Evolutionary conservation across 805 yeast species (phyloP).

Genomic region (Scheffersomyces coipomensis): DNA sequence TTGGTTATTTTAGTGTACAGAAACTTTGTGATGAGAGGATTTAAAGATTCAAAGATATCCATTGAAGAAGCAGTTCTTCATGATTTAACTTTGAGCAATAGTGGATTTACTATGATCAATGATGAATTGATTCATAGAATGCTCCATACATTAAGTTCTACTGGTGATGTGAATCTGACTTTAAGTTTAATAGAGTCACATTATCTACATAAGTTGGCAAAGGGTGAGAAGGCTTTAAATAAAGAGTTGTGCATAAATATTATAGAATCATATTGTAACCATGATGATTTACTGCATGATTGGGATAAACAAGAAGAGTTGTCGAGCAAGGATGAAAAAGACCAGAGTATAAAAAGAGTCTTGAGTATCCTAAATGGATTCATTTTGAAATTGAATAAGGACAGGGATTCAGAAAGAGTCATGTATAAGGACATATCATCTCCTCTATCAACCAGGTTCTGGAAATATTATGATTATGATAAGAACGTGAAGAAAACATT

Average conservation of each 20-base stretch:
- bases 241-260: slow-evolving; percentile 31
- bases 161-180: slow-evolving; percentile 39
- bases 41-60: slow-evolving; percentile 15
- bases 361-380: slow-evolving; percentile 32
- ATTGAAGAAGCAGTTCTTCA: slow-evolving; percentile 23
- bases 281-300: slow-evolving; percentile 6
- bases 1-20: slow-evolving; percentile 27
- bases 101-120: slow-evolving; percentile 15
- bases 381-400: slow-evolving; percentile 11
- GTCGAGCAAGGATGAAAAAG: slow-evolving; percentile 11
- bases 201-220: slow-evolving; percentile 26
- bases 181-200: slow-evolving; percentile 34
- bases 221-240: slow-evolving; percentile 31
- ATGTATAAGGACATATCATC: slow-evolving; percentile 27
- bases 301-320: slow-evolving; percentile 8
- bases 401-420: slow-evolving; percentile 2
- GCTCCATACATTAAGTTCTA: slow-evolving; percentile 27
- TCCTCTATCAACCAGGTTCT: slow-evolving; percentile 27
- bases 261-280: slow-evolving; percentile 35
- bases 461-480: slow-evolving; percentile 23
- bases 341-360: slow-evolving; percentile 25
- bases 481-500: slow-evolving; percentile 15
- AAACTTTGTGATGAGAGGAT: slow-evolving; percentile 27
- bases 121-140: slow-evolving; percentile 22
- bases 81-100: slow-evolving; percentile 5